phyloP scores from a whole-genome alignment of 805 yeast species.

The Kuraishia floccosa region DNA sequence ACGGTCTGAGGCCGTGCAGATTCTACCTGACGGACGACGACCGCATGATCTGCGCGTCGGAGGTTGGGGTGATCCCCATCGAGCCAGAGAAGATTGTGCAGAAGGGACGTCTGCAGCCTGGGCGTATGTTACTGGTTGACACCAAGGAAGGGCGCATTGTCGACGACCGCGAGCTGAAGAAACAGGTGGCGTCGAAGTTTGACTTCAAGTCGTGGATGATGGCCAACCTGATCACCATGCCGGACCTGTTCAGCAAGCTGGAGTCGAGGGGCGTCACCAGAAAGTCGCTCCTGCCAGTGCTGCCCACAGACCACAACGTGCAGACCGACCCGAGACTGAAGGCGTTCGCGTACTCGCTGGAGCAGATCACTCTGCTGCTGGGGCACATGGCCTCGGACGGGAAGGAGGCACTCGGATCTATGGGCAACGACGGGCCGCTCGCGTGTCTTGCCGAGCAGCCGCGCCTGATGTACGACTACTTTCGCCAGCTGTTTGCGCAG shows the following conservation, averaged over 20 bases:
- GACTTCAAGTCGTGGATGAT: constrained; percentile 93
- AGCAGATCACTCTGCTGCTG: constrained; percentile 71
- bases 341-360: constrained; percentile 92
- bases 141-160: constrained; percentile 88
- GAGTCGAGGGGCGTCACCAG: constrained; percentile 22
- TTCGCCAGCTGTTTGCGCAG: constrained; percentile 94
- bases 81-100: constrained; percentile 72
- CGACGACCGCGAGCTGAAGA: constrained; percentile 83
- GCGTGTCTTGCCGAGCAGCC: constrained; percentile 95
- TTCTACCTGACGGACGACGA: constrained; percentile 92
- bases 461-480: constrained; percentile 80
- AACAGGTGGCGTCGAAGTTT: constrained; percentile 63
- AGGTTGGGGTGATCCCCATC: constrained; percentile 92
- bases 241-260: constrained; percentile 58
- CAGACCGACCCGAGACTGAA: constrained; percentile 75
- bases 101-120: constrained; percentile 94
- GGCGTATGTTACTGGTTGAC: constrained; percentile 91
- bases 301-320: constrained; percentile 28
- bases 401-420: constrained; percentile 92
- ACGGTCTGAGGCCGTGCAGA: constrained; percentile 97
- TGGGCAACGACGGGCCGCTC: constrained; percentile 96
- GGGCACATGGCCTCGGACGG: constrained; percentile 92
- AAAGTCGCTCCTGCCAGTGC: constrained; percentile 11
- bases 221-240: constrained; percentile 77
- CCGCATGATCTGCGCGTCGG: constrained; percentile 94